phyloP scores from a whole-genome alignment of 306 rosid species.

The Mimosa bimucronata region DNA sequence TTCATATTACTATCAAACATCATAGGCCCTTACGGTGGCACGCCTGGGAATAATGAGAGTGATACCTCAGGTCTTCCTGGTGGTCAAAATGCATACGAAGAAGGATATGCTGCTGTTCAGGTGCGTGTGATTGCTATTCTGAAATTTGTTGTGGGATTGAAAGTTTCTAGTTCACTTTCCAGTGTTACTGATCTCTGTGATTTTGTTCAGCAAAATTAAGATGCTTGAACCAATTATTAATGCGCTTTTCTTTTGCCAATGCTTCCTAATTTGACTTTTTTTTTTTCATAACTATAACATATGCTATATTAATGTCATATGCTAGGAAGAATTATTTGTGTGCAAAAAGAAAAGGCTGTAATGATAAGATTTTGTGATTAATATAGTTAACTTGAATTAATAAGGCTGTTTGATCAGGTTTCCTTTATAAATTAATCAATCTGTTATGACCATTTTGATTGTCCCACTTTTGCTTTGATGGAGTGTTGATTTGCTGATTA shows the following conservation, averaged over 20 bases:
- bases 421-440: neutral
- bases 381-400: slow-evolving; percentile 7
- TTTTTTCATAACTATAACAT: neutral
- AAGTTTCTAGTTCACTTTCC: slow-evolving; percentile 25
- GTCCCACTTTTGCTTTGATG: slow-evolving; percentile 8
- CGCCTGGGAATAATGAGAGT: slow-evolving; percentile 69
- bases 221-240: slow-evolving; percentile 9
- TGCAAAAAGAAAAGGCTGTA: neutral
- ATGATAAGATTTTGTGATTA: slow-evolving; percentile 3
- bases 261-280: neutral
- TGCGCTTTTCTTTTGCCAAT: neutral
- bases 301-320: slow-evolving; percentile 3
- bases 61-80: slow-evolving; percentile 67
- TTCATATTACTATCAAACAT: slow-evolving; percentile 41
- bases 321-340: neutral
- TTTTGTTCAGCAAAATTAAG: neutral
- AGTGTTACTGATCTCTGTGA: slow-evolving; percentile 9
- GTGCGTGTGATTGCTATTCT: slow-evolving; percentile 59
- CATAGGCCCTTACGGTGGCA: slow-evolving; percentile 80
- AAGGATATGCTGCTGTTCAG: slow-evolving; percentile 72
- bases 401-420: slow-evolving; percentile 23
- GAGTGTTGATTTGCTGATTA: slow-evolving; percentile 7
- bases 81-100: slow-evolving; percentile 84
- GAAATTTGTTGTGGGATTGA: slow-evolving; percentile 32
- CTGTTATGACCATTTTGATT: neutral